Conservation (phyloP, 1,284 basidiomycete species). For the Vanrija humicola region DNA sequence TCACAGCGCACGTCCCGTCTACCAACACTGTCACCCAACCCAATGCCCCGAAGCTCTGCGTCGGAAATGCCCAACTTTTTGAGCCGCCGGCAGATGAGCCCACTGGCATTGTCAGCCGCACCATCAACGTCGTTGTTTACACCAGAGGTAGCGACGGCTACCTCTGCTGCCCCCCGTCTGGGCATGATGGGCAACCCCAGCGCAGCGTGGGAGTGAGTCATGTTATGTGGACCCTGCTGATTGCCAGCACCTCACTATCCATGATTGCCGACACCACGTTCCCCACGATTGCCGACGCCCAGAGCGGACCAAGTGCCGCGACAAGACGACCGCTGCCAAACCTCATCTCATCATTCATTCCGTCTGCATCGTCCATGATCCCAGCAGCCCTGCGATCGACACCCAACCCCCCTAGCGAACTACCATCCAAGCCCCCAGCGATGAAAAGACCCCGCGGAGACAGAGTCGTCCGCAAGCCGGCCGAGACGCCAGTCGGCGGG, state of each 20-base stretch:
- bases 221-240: neutral
- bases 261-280: constrained; percentile 38
- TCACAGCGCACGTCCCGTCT: constrained; percentile 50
- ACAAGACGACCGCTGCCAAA: constrained; percentile 32
- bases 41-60: constrained; percentile 44
- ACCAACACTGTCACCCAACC: constrained; percentile 52
- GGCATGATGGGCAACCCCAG: constrained; percentile 34
- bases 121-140: constrained; percentile 67
- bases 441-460: constrained; percentile 43
- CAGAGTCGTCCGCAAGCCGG: neutral
- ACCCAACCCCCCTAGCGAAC: constrained; percentile 15
- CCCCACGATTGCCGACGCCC: constrained; percentile 21
- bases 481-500: constrained; percentile 7
- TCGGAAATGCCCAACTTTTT: constrained; percentile 53
- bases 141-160: constrained; percentile 52
- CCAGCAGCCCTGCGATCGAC: constrained; percentile 24
- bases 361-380: constrained; percentile 17
- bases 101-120: constrained; percentile 14
- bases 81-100: constrained; percentile 50
- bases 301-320: neutral
- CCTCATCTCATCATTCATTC: constrained; percentile 28
- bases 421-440: constrained; percentile 36
- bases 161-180: constrained; percentile 9
- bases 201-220: constrained; percentile 34
- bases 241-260: constrained; percentile 28